Percentiles rank a stretch among this genome's conserved stretches.
These are phyloP conservation scores for Tylopilus sp. DNA, from an alignment of 768 basidiomycete species.

Conservation along the genomic window DNA sequence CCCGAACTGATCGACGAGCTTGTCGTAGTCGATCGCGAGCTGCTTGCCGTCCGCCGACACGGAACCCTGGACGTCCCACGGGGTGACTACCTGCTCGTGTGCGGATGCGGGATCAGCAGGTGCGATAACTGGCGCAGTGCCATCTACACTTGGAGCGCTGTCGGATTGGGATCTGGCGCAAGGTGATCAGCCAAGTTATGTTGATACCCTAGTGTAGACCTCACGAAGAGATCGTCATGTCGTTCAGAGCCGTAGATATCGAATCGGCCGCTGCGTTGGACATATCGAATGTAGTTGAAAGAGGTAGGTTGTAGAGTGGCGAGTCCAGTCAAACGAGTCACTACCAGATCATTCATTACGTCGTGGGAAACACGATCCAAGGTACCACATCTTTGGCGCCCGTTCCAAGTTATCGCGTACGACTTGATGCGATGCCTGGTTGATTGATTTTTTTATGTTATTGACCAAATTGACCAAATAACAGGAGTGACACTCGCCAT, in stretches of 20 bases:
- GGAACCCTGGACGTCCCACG: slow-evolving; percentile 96
- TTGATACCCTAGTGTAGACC: slow-evolving; percentile 7
- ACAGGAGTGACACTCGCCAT: no score
- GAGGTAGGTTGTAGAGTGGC: neutral
- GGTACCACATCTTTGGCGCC: no score
- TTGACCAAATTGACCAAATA: no score
- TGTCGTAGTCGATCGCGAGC: slow-evolving; percentile 94
- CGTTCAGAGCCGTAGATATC: slow-evolving; percentile 26
- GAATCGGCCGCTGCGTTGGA: slow-evolving; percentile 24
- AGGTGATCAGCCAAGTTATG: neutral
- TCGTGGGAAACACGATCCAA: neutral
- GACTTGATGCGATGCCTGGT: no score
- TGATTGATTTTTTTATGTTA: no score
- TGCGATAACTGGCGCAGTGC: slow-evolving; percentile 29
- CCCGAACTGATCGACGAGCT: slow-evolving; percentile 91
- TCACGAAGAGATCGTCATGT: slow-evolving; percentile 31
- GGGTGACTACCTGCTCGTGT: slow-evolving; percentile 83
- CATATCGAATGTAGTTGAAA: slow-evolving; percentile 12
- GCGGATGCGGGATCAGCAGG: slow-evolving; percentile 28
- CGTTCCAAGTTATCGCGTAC: no score
- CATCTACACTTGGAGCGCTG: neutral
- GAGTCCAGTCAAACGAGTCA: neutral
- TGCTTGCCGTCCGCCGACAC: slow-evolving; percentile 86
- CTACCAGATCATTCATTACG: neutral
- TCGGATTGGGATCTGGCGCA: slow-evolving; percentile 15